Conservation (phyloP, 768 basidiomycete genomes). For the Rhodotorula graminis region DNA sequence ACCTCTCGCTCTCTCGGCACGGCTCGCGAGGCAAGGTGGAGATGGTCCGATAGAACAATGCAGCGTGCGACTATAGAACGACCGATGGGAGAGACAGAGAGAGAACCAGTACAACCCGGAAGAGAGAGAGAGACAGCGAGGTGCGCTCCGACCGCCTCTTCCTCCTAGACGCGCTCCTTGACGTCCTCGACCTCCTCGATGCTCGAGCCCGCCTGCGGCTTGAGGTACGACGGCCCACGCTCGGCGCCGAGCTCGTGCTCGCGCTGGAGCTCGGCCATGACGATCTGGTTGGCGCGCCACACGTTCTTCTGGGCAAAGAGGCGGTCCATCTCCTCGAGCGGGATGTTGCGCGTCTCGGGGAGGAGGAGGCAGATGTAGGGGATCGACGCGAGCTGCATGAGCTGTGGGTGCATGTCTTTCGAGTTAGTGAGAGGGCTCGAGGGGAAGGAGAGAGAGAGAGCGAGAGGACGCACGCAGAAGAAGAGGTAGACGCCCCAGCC, state of each 20-base stretch:
- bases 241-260: slow-evolving; percentile 11
- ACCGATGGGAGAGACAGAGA: too few relatives aligned
- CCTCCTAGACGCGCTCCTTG: not conserved
- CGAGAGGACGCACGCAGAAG: slow-evolving; percentile 12
- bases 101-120: not conserved
- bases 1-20: too few relatives aligned
- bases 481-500: slow-evolving; percentile 44
- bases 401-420: not conserved
- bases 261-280: slow-evolving; percentile 26
- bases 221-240: not conserved
- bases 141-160: not conserved
- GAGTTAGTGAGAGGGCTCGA: not conserved
- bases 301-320: slow-evolving; percentile 27
- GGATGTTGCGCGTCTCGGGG: slow-evolving; percentile 52
- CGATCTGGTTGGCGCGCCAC: slow-evolving; percentile 30
- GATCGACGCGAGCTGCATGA: slow-evolving; percentile 46
- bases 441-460: not conserved
- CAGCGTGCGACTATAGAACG: too few relatives aligned
- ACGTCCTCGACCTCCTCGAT: not conserved
- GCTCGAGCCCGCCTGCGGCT: not conserved
- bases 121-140: not conserved
- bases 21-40: too few relatives aligned
- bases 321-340: slow-evolving; percentile 52
- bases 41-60: too few relatives aligned
- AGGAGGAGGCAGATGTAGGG: slow-evolving; percentile 52